These are phyloP conservation scores for Gastrodia elata DNA, from an alignment of 106 monocot genomes.

Conservation along the genomic window DNA sequence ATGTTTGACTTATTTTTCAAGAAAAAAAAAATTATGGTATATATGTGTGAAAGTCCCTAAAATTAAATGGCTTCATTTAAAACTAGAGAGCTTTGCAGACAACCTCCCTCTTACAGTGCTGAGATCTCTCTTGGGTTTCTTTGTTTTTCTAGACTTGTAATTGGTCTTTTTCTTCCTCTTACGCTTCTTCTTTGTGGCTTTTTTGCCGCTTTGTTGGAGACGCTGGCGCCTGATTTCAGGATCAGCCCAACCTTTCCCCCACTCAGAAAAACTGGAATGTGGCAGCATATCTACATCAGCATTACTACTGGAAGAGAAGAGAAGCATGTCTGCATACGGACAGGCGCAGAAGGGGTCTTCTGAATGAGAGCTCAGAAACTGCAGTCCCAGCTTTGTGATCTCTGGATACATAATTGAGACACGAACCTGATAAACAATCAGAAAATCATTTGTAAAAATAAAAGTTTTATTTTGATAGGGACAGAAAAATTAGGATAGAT, in stretches of 20 bases:
- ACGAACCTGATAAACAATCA: slow-evolving; percentile 46
- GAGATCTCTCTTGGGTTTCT: slow-evolving; percentile 7
- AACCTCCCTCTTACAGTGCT: slow-evolving; percentile 63
- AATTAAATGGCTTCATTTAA: not conserved
- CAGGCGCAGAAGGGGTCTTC: slow-evolving; percentile 30
- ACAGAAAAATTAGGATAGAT: too few species aligned
- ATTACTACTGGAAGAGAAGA: slow-evolving; percentile 15
- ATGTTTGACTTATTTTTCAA: not conserved
- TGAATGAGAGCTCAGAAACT: slow-evolving; percentile 29
- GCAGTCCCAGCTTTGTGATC: slow-evolving; percentile 50
- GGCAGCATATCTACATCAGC: too few species aligned
- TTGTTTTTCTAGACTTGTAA: slow-evolving; percentile 27
- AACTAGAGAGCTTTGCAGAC: slow-evolving; percentile 42
- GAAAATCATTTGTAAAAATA: too few species aligned
- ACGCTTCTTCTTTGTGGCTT: too few species aligned
- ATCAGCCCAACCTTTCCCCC: slow-evolving; percentile 94
- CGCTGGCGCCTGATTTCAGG: slow-evolving; percentile 78
- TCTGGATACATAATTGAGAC: slow-evolving; percentile 54
- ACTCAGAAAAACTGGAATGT: slow-evolving; percentile 62
- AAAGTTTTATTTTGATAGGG: too few species aligned
- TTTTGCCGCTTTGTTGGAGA: slow-evolving; percentile 24
- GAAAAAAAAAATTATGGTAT: not conserved
- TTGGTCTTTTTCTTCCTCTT: too few species aligned
- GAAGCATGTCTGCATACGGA: slow-evolving; percentile 78
- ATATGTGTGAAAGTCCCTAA: not conserved